Conservation (phyloP, 345 rosid genomes). For the Salix suchowensis region DNA sequence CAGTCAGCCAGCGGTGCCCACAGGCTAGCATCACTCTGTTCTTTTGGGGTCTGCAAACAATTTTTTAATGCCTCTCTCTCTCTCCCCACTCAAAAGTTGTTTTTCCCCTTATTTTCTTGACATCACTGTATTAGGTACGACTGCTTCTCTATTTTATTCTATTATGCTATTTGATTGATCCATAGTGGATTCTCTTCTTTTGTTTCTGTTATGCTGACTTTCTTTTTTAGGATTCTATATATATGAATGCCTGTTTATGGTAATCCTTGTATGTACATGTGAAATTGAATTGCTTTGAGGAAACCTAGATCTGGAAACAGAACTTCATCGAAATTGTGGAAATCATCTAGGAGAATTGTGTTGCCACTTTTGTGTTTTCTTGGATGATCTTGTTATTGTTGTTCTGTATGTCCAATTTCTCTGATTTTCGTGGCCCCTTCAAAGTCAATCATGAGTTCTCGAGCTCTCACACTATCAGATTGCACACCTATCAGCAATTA, state of each 20-base stretch:
- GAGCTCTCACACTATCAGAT: background rate
- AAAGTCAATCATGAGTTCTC: slow-evolving; percentile 6
- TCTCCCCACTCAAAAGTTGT: background rate
- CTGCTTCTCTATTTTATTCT: background rate
- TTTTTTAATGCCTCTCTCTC: background rate
- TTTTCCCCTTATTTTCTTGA: background rate
- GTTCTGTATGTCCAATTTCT: slow-evolving; percentile 9
- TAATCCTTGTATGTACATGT: background rate
- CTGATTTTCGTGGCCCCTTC: slow-evolving; percentile 15
- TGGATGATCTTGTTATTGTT: slow-evolving; percentile 15
- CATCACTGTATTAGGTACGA: slow-evolving; percentile 2
- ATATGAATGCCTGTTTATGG: background rate
- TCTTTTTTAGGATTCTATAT: background rate
- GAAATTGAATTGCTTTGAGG: background rate
- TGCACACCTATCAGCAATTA: slow-evolving; percentile 3
- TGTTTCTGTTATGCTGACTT: background rate
- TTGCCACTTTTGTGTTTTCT: slow-evolving; percentile 1
- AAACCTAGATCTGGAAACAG: background rate
- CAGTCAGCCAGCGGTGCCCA: background rate
- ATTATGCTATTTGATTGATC: background rate
- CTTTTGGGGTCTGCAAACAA: background rate
- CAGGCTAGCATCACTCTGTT: background rate
- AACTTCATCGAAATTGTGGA: slow-evolving; percentile 9
- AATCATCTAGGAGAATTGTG: slow-evolving; percentile 8
- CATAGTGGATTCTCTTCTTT: background rate